phyloP scores from a whole-genome alignment of 1,284 basidiomycete species.

The Cutaneotrichosporon sp. region DNA sequence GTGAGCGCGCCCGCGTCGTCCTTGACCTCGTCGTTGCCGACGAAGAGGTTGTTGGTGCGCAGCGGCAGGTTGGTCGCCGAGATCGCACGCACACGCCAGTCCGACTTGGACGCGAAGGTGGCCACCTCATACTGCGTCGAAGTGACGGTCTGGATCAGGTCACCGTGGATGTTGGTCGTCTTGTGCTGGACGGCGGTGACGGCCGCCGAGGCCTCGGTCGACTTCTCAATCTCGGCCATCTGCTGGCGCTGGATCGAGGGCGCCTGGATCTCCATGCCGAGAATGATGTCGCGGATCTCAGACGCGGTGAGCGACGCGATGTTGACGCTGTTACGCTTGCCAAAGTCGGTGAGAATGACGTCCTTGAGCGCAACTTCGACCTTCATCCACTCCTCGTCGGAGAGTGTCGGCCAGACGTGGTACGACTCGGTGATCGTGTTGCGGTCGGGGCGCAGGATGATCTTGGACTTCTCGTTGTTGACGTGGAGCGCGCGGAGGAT shows the following conservation, averaged over 20 bases:
- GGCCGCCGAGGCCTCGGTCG: conserved; percentile 88
- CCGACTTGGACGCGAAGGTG: conserved; percentile 97
- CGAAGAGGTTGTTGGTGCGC: conserved; percentile 96
- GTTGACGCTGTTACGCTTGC: conserved; percentile 98
- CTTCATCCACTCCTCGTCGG: conserved; percentile 98
- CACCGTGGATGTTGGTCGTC: conserved; percentile 97
- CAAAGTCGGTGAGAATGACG: conserved; percentile 92
- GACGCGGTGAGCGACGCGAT: conserved; percentile 94
- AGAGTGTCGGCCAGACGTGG: conserved; percentile 95
- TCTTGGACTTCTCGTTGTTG: conserved; percentile 99
- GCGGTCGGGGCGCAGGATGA: conserved; percentile 88
- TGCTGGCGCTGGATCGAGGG: conserved; percentile 85
- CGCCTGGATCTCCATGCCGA: conserved; percentile 76
- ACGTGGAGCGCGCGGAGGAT: conserved; percentile 95
- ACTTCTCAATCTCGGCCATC: conserved; percentile 99
- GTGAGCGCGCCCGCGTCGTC: conserved; percentile 94
- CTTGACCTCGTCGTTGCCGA: conserved; percentile 96
- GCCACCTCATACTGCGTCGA: conserved; percentile 98
- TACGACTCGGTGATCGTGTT: conserved; percentile 96
- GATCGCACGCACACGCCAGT: conserved; percentile 97
- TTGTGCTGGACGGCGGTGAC: conserved; percentile 97
- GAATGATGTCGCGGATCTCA: conserved; percentile 94
- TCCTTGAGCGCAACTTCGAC: conserved; percentile 98
- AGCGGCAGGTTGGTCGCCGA: conserved; percentile 94
- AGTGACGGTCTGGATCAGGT: conserved; percentile 93